These are phyloP conservation scores for Rhododendron ovatum DNA, from an alignment of 148 eudicot genomes.

Conservation along the genomic window DNA sequence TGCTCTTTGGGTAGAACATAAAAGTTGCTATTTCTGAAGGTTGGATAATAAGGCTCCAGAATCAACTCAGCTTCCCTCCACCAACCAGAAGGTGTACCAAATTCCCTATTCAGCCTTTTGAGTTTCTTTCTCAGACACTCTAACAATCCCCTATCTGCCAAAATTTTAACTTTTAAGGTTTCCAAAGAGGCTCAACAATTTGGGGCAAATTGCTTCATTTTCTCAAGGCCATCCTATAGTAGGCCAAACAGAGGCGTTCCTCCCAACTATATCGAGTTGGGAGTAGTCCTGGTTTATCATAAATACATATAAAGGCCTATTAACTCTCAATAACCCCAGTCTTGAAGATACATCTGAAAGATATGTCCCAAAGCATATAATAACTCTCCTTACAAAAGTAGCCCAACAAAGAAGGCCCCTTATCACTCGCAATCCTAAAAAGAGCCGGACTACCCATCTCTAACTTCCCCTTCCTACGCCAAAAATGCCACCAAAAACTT, in stretches of 20 bases:
- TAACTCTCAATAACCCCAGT: neutral
- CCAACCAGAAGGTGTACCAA: constrained; percentile 58
- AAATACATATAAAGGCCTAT: neutral
- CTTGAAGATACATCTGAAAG: neutral
- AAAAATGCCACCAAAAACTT: neutral
- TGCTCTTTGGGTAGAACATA: neutral
- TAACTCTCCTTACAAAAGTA: neutral
- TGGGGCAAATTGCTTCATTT: neutral
- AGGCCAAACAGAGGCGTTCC: neutral
- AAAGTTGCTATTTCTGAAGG: neutral
- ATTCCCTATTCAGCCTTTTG: neutral
- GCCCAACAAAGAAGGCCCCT: neutral
- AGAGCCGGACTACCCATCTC: neutral
- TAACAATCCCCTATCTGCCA: neutral
- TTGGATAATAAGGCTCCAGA: neutral
- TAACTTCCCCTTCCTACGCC: neutral
- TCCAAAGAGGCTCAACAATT: neutral
- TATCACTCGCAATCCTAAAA: neutral
- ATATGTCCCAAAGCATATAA: neutral
- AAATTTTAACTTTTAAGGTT: neutral
- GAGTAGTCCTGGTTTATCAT: neutral
- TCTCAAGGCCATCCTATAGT: neutral
- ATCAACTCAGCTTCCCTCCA: neutral
- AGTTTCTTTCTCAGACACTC: neutral
- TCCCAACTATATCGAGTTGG: neutral